phyloP scores from a whole-genome alignment of 1,284 basidiomycete genomes.

The Rhodotorula sp. region DNA sequence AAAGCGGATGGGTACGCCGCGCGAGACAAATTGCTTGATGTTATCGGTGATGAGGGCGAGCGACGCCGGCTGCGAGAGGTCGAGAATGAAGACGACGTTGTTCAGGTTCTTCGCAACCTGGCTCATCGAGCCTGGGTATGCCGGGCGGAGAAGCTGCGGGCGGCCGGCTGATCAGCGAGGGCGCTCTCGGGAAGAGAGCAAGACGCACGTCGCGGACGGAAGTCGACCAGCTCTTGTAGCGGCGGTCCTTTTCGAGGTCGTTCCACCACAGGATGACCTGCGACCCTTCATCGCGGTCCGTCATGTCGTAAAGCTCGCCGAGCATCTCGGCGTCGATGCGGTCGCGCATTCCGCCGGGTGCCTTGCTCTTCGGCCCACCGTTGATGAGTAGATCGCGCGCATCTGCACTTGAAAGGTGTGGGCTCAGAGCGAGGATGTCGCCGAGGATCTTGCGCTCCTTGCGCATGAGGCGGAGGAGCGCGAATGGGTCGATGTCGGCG shows the following conservation, averaged over 20 bases:
- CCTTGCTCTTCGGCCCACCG: conserved; percentile 32
- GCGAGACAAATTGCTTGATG: conserved; percentile 67
- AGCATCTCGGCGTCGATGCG: conserved; percentile 56
- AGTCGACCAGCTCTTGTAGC: conserved; percentile 53
- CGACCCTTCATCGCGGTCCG: conserved; percentile 78
- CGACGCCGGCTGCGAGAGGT: conserved; percentile 66
- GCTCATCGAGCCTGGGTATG: conserved; percentile 75
- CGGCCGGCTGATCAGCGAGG: background rate
- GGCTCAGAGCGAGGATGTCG: conserved; percentile 61
- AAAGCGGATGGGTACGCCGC: conserved; percentile 74
- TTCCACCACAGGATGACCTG: conserved; percentile 80
- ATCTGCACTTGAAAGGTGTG: conserved; percentile 66
- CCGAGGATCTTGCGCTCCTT: conserved; percentile 65
- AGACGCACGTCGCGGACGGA: conserved; percentile 27
- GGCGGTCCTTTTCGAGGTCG: conserved; percentile 79
- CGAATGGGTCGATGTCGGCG: conserved; percentile 68
- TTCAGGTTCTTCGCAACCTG: conserved; percentile 71
- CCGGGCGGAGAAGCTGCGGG: conserved; percentile 65
- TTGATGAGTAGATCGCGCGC: conserved; percentile 66
- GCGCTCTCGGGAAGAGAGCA: background rate
- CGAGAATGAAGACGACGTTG: conserved; percentile 76
- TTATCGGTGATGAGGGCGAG: conserved; percentile 66
- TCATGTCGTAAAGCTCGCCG: conserved; percentile 81
- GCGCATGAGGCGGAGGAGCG: conserved; percentile 68
- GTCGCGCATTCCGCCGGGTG: conserved; percentile 25